A percentile compares a stretch with the other conserved stretches of the same genome.
These are phyloP conservation scores for Evernia prunastri DNA, from an alignment of 495 filamentous ascomycete genomes.

Conservation along the genomic window DNA sequence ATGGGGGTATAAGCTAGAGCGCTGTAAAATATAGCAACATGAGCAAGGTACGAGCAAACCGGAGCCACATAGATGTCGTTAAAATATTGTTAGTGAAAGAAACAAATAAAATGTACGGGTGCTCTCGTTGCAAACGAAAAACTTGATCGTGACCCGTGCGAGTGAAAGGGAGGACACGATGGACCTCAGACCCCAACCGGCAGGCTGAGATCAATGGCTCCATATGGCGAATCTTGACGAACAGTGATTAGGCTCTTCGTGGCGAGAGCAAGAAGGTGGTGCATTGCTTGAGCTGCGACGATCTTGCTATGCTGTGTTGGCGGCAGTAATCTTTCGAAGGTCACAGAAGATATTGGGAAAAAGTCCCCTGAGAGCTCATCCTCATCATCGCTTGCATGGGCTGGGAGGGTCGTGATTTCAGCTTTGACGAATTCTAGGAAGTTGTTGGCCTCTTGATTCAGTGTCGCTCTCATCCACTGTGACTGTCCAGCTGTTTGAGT, in stretches of 20 bases:
- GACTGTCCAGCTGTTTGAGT: conserved; percentile 39
- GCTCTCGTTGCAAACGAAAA: neutral
- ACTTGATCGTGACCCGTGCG: neutral
- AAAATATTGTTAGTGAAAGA: neutral
- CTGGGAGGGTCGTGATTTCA: conserved; percentile 29
- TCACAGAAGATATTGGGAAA: conserved; percentile 36
- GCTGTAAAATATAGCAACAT: conserved; percentile 8
- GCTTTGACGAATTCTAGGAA: conserved; percentile 55
- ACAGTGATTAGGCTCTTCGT: conserved; percentile 56
- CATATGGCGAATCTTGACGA: conserved; percentile 44
- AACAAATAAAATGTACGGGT: neutral
- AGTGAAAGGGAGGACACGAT: neutral
- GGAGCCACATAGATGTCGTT: neutral
- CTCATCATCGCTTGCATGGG: conserved; percentile 33
- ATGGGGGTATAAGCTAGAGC: conserved; percentile 11
- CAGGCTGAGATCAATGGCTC: conserved; percentile 25
- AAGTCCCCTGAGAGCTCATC: conserved; percentile 32
- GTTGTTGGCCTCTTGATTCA: conserved; percentile 52
- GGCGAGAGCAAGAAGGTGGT: conserved; percentile 64
- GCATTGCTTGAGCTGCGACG: conserved; percentile 66
- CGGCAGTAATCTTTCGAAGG: conserved; percentile 58
- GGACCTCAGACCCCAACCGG: conserved; percentile 15
- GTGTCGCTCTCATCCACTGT: conserved; percentile 40
- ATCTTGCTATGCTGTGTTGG: conserved; percentile 44
- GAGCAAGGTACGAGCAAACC: neutral